Conservation (phyloP, 257 asterid species). For the Solanum corneliomulleri region DNA sequence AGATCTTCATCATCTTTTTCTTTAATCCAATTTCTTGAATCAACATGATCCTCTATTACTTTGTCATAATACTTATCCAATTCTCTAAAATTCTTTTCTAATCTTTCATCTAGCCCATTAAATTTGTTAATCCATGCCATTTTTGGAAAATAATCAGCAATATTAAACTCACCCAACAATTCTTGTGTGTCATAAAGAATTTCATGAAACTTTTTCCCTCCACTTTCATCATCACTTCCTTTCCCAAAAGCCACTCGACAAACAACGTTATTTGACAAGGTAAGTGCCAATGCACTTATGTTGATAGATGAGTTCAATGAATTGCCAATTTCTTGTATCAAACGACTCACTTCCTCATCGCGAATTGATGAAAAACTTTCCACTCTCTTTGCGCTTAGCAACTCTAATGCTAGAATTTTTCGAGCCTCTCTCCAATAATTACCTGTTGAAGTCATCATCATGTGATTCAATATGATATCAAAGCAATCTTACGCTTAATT, state of each 20-base stretch:
- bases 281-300: conserved; percentile 11
- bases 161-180: conserved; percentile 2
- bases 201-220: neutral
- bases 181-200: conserved; percentile 10
- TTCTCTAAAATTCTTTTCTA: neutral
- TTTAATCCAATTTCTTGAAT: neutral
- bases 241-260: conserved; percentile 37
- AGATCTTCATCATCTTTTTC: conserved; percentile 17
- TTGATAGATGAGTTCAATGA: neutral
- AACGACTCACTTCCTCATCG: conserved; percentile 10
- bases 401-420: conserved; percentile 12
- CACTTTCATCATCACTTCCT: neutral
- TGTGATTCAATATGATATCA: neutral
- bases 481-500: neutral
- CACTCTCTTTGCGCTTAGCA: conserved; percentile 21
- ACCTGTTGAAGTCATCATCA: neutral
- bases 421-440: neutral
- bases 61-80: conserved; percentile 17
- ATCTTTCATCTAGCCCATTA: conserved; percentile 20
- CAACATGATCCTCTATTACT: conserved; percentile 21
- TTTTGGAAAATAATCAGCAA: conserved; percentile 29
- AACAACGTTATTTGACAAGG: conserved; percentile 18
- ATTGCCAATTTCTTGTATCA: conserved; percentile 1
- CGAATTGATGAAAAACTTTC: conserved; percentile 18
- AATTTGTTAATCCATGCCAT: conserved; percentile 28